Evolutionary conservation across 139 green algal species (phyloP).

Genomic region (Dunaliella sp.): DNA sequence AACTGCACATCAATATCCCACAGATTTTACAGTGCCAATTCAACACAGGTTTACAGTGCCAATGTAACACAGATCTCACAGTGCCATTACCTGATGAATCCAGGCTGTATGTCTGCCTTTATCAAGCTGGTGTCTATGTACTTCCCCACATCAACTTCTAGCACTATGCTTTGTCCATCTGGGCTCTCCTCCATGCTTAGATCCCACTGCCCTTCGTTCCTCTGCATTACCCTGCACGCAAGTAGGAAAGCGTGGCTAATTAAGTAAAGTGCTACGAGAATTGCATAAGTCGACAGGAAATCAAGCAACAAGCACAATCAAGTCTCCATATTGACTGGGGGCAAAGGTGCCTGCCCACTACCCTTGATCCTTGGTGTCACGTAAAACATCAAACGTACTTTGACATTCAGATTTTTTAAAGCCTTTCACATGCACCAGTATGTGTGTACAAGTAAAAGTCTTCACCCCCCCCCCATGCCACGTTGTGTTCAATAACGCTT

Average conservation of each 20-base stretch:
- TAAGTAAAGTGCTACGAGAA: too few species aligned
- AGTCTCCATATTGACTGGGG: too few species aligned
- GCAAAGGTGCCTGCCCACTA: too few species aligned
- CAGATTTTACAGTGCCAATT: not conserved
- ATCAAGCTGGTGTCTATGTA: slow-evolving; percentile 82
- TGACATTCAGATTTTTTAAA: too few species aligned
- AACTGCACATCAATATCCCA: not conserved
- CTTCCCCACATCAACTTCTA: slow-evolving; percentile 75
- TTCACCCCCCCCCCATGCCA: too few species aligned
- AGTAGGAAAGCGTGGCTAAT: not conserved
- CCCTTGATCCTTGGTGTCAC: too few species aligned
- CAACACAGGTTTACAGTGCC: not conserved
- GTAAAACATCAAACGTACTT: too few species aligned
- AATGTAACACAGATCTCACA: not conserved
- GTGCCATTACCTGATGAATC: slow-evolving; percentile 43
- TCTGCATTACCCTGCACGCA: slow-evolving; percentile 49
- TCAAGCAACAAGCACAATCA: too few species aligned
- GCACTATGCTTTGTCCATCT: slow-evolving; percentile 50
- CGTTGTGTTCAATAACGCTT: too few species aligned
- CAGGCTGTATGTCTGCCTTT: slow-evolving; percentile 79
- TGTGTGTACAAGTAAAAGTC: too few species aligned
- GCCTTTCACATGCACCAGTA: too few species aligned
- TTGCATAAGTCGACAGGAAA: too few species aligned
- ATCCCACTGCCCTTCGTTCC: slow-evolving; percentile 76
- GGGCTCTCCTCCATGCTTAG: slow-evolving; percentile 68